Evolutionary conservation across 306 rosid genomes (phyloP).

Genomic region (Corylus heterophylla): DNA sequence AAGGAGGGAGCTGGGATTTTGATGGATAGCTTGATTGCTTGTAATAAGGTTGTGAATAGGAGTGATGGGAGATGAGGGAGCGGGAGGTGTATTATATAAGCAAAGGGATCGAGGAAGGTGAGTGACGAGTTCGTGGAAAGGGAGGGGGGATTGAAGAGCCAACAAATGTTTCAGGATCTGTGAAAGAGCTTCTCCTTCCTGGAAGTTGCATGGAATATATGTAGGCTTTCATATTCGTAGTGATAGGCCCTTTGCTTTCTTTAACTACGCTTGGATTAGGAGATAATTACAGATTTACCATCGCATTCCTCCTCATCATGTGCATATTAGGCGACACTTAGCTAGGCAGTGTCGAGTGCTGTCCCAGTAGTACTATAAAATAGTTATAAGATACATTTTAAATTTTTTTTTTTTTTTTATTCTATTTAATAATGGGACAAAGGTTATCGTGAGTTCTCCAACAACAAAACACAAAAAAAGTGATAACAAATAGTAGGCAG

Average conservation of each 20-base stretch:
- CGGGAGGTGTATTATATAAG: conserved; percentile 25
- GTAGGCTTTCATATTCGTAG: background rate
- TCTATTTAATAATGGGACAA: no score
- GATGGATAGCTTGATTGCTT: background rate
- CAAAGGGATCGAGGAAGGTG: conserved; percentile 1
- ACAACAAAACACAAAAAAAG: no score
- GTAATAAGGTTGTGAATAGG: conserved; percentile 19
- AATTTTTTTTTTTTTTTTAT: no score
- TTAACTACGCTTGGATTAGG: background rate
- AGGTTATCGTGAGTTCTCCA: no score
- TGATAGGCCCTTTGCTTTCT: background rate
- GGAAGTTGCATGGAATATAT: conserved; percentile 47
- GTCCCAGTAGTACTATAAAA: no score
- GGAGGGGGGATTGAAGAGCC: conserved; percentile 5
- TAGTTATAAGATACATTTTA: no score
- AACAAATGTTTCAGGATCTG: background rate
- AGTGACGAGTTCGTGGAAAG: conserved; percentile 8
- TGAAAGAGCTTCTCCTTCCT: conserved; percentile 39
- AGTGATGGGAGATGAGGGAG: conserved; percentile 16
- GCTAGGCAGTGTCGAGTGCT: no score
- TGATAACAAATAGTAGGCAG: no score
- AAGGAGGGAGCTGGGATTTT: background rate
- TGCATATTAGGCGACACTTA: no score
- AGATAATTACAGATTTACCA: conserved; percentile 12
- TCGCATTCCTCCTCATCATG: no score